Evolutionary conservation across 1,139 yeast genomes (phyloP), one percentile per base, ranked within the genome.

Genomic region (Wickerhamomyces sp.): DNA sequence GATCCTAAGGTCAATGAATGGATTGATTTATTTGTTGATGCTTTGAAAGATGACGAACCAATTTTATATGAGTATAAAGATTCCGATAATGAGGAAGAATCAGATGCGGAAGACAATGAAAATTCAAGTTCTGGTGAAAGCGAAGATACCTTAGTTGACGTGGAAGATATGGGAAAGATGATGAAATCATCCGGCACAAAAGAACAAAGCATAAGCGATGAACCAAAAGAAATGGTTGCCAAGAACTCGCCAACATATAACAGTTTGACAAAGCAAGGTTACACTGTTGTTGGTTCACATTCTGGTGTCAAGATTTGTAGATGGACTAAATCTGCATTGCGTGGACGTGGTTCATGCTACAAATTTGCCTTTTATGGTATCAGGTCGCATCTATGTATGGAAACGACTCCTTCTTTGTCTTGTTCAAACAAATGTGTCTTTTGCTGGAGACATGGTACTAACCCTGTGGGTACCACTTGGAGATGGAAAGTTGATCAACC

Each of bases 361-460:
- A 89, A 89, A 60, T 87, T 75, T 64, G 95, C 97, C 7, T 84
- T 89, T 55, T 89, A 90, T 59, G 96, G 96, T 21, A 89, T 89
- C 52, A 77, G 74, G 46, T 84, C 95, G 2, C 96, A 92, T 63
- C 68, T 90, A 46, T 90, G 97, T 65, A 89, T 89, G 97, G 97
- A 89, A 59, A 79, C 96, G 3, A 89, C 97, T 0, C 97, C 97
- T 1, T 83, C 95, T 2, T 68, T 89, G 43, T 92, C 96, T 6
- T 89, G 97, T 60, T 87, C 96, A 9, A 89, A 89, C 59, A 89
- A 89, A 61, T 89, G 97, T 71, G 97, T 89, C 3, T 89, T 89
- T 58, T 89, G 97, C 64, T 89, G 97, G 97, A 75, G 97, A 59
- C 97, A 90, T 58, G 97, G 97, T 36, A 89, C 97, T 4, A 90